These are phyloP conservation scores for Xylaria sp. DNA, from an alignment of 2,329 filamentous ascomycete species.

Conservation along the genomic window DNA sequence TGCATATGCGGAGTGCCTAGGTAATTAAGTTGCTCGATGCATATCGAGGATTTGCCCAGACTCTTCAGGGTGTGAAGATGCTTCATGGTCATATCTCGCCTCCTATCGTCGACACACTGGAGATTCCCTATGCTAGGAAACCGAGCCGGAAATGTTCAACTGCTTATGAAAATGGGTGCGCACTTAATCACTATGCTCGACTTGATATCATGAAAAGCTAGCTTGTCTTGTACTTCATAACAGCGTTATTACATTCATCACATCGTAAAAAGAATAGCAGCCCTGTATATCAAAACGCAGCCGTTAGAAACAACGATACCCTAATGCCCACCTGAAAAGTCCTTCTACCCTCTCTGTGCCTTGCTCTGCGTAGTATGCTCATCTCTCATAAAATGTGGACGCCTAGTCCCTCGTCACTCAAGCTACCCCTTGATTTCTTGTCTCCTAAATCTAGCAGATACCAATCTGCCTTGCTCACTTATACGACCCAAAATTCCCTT, in stretches of 20 bases:
- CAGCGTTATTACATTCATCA: no score
- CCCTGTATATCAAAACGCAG: not conserved
- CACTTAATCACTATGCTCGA: no score
- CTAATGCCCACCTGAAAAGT: not conserved
- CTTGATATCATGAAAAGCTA: no score
- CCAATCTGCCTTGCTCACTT: conserved; percentile 2
- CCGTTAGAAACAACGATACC: not conserved
- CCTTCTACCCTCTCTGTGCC: not conserved
- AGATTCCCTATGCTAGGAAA: no score
- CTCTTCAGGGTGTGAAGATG: not conserved
- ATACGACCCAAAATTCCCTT: conserved; percentile 8
- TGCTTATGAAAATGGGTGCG: no score
- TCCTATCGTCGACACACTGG: no score
- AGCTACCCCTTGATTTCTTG: not conserved
- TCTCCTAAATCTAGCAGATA: conserved; percentile 17
- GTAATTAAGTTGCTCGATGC: not conserved
- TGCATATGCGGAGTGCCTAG: conserved; percentile 2
- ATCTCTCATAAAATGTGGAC: no score
- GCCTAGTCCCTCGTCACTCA: not conserved
- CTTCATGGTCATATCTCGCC: not conserved
- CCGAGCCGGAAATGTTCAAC: no score
- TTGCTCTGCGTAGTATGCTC: not conserved
- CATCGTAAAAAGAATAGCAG: not conserved
- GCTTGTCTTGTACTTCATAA: no score
- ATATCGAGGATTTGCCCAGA: not conserved